These are phyloP conservation scores for Inga oerstediana DNA, from an alignment of 306 rosid genomes.

Conservation along the genomic window DNA sequence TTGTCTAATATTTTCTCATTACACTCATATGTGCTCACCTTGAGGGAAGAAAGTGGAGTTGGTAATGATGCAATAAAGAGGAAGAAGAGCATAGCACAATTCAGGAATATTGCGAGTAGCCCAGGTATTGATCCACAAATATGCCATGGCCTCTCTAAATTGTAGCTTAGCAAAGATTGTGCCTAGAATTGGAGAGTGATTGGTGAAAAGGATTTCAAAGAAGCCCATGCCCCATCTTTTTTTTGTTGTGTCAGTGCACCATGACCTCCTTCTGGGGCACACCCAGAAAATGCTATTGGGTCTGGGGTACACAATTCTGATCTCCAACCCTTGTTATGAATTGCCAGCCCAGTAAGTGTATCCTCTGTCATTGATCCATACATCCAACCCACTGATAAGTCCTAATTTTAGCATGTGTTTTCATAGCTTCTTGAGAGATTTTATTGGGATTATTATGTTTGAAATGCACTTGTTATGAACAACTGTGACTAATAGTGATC, in stretches of 20 bases:
- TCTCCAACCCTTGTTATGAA: slow-evolving; percentile 71
- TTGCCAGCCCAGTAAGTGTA: slow-evolving; percentile 48
- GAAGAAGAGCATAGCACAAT: slow-evolving; percentile 51
- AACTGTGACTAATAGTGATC: no score
- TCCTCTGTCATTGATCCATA: slow-evolving; percentile 68
- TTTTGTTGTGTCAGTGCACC: slow-evolving; percentile 49
- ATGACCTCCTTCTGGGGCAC: slow-evolving; percentile 58
- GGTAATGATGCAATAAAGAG: slow-evolving; percentile 56
- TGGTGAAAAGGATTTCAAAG: slow-evolving; percentile 55
- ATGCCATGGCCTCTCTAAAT: slow-evolving; percentile 49
- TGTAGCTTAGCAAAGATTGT: slow-evolving; percentile 48
- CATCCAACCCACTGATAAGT: slow-evolving; percentile 31
- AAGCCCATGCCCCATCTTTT: slow-evolving; percentile 74
- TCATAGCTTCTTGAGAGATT: no score
- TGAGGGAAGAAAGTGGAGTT: slow-evolving; percentile 65
- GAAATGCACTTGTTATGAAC: no score
- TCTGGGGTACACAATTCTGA: slow-evolving; percentile 39
- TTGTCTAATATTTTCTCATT: no score
- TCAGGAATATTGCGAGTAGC: slow-evolving; percentile 42
- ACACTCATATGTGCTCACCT: slow-evolving; percentile 41
- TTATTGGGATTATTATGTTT: slow-evolving; percentile 33
- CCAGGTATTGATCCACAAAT: slow-evolving; percentile 48
- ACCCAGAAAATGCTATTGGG: slow-evolving; percentile 61
- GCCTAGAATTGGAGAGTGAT: slow-evolving; percentile 48
- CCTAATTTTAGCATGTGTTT: no score